Evolutionary conservation across 352 stramenopile genomes (phyloP).

Genomic region (Pythium biforme): DNA sequence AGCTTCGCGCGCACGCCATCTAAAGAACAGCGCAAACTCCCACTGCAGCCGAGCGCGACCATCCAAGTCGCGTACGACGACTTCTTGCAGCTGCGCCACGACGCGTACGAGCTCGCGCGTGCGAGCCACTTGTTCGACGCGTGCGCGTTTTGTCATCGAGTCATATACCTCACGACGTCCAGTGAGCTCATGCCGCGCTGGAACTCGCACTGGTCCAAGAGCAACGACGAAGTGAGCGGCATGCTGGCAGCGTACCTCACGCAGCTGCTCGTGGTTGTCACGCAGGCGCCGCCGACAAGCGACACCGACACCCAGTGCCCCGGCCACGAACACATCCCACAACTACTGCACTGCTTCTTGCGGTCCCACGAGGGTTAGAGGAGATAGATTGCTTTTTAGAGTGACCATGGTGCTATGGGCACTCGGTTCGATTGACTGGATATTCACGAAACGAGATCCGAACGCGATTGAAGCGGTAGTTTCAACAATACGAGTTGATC

Average conservation of each 20-base stretch:
- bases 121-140: conserved; percentile 3
- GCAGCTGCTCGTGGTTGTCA: conserved; percentile 5
- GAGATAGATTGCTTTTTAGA: too few relatives aligned
- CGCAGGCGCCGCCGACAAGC: background rate
- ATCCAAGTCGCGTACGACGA: conserved; percentile 6
- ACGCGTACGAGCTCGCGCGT: conserved; percentile 13
- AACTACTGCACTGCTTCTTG: conserved; percentile 3
- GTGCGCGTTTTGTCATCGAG: conserved; percentile 5
- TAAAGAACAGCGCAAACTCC: too few relatives aligned
- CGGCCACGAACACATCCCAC: conserved; percentile 7
- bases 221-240: background rate
- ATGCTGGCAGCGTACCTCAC: conserved; percentile 15
- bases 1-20: too few relatives aligned
- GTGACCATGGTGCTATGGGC: too few relatives aligned
- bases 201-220: conserved; percentile 14
- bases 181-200: conserved; percentile 8
- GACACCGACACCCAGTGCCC: background rate
- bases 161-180: background rate
- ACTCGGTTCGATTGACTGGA: too few relatives aligned
- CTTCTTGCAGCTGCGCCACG: conserved; percentile 16
- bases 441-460: too few relatives aligned
- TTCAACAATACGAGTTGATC: too few relatives aligned
- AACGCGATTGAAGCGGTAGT: too few relatives aligned
- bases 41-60: background rate
- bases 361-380: background rate